Evolutionary conservation across 345 rosid genomes (phyloP), one percentile per base, ranked within the genome.

Genomic region (Punica granatum): DNA sequence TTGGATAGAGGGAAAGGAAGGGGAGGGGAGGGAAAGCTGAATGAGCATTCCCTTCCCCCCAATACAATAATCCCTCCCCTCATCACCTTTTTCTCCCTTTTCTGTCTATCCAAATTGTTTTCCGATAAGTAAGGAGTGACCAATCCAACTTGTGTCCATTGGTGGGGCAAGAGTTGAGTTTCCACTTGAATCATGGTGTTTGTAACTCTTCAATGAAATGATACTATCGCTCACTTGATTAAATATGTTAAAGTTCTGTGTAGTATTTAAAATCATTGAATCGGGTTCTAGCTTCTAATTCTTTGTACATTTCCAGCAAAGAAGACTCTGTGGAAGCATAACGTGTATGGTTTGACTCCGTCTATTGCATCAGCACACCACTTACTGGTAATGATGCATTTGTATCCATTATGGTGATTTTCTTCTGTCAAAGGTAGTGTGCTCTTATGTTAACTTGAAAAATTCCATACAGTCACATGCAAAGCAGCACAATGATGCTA

Each of bases 311-410:
- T 64, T 78, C 70, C 85, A 92, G 97, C 91, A 62, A 90, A 92
- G 82, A 86, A 73, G 79, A 73, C 91, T 37, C 68, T 92, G 78
- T 90, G 90, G 84, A 81, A 79, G 70, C 93, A 92, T 77, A 92
- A 92, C 72, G 79, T 90, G 42, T 86, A 75, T 67, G 98, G 98
- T 46, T 72, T 92, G 70, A 75, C 84, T 69, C 98, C 98, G 18
- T 80, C 66, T 65, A 63, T 88, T 79, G 90, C 81, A 70, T 90
- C 96, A 66, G 97, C 85, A 6, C 84, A 90, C 73, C 90, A 90
- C 73, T 73, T 92, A 70, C 73, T 92, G 98, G 98, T 88, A 86
- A 56, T 53, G 56, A 32, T 58, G 60, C 60, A 18, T 7, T 68
- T 49, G 36, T 28, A 11, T 34, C 12, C 51, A 14, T 18, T 68